Evolutionary conservation across 108 stramenopile species (phyloP), one percentile per base, ranked within the genome.

Genomic region (Poteriospumella lacustris): DNA sequence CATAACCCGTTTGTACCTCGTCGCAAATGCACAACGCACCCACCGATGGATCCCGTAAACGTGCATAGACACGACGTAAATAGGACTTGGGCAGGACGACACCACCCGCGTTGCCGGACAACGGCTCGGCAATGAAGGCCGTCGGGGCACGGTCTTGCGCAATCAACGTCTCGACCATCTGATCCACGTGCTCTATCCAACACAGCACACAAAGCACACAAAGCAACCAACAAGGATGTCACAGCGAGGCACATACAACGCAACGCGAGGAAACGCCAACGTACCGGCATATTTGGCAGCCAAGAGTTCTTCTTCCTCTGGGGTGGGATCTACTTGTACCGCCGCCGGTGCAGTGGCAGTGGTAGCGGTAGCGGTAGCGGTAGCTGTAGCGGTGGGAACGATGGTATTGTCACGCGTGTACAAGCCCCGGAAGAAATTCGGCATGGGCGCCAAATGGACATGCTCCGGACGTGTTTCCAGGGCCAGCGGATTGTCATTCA

Each of bases 11-110:
- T 41, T 67, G 64, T 15, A 67, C 64, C 31, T 67, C 64, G 19
- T 67, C 64, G 40, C 64, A 67, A 41, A 67, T 67, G 19, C 64
- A 67, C 40, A 67, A 67, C 9, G 12, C 64, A 38, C 64, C 64
- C 31, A 41, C 64, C n/a, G n/a, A n/a, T n/a, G n/a, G n/a, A 15
- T 41, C 39, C 9, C 64, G 64, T 9, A 67, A 9, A 41, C 15
- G 15, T 38, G 12, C 36, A 33, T 67, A 67, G 31, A 67, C 64
- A 12, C 19, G 19, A 9, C 19, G 9, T 15, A 67, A 19, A 33
- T 67, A 67, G 9, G 19, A 12, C 31, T 9, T 33, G 31, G 64
- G 64, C 12, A 67, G 9, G 39, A 15, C 64, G 12, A 67, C 64
- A 15, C 64, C 64, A 38, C 64, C 64, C 9, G 64, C 64, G 19